These are phyloP conservation scores for Ploettnerulaceae sp. DNA, from an alignment of 2,329 filamentous ascomycete species.

Conservation along the genomic window DNA sequence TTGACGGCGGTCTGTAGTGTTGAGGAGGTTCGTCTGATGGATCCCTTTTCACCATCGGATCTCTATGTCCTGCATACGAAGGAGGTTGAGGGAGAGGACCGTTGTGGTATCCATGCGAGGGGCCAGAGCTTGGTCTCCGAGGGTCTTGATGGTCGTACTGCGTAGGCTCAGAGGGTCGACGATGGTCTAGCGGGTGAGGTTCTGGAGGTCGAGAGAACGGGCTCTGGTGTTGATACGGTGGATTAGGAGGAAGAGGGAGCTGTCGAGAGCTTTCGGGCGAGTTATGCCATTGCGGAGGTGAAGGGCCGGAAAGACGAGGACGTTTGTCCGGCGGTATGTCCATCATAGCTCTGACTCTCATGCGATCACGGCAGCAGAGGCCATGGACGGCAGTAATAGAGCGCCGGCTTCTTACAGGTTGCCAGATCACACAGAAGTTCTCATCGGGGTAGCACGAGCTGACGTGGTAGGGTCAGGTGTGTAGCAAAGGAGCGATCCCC, in stretches of 20 bases:
- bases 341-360: slow-evolving; percentile 44
- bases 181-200: slow-evolving; percentile 41
- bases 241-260: slow-evolving; percentile 33
- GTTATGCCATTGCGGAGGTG: slow-evolving; percentile 40
- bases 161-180: slow-evolving; percentile 49
- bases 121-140: slow-evolving; percentile 28
- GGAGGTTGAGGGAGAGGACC: slow-evolving; percentile 31
- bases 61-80: slow-evolving; percentile 41
- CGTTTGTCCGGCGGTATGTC: slow-evolving; percentile 59
- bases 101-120: slow-evolving; percentile 27
- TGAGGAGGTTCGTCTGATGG: slow-evolving; percentile 33
- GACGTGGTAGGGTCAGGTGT: slow-evolving; percentile 28
- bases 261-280: slow-evolving; percentile 43
- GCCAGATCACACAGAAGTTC: slow-evolving; percentile 27
- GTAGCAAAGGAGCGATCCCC: slow-evolving; percentile 21
- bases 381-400: slow-evolving; percentile 35
- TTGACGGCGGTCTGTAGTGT: slow-evolving; percentile 35
- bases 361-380: slow-evolving; percentile 33
- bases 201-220: slow-evolving; percentile 31
- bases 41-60: slow-evolving; percentile 53
- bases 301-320: slow-evolving; percentile 47
- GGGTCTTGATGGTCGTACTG: slow-evolving; percentile 45
- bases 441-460: slow-evolving; percentile 28
- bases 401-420: slow-evolving; percentile 34
- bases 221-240: slow-evolving; percentile 25